phyloP scores from a whole-genome alignment of 768 basidiomycete genomes.

The Tylopilus vinaceipallidus region DNA sequence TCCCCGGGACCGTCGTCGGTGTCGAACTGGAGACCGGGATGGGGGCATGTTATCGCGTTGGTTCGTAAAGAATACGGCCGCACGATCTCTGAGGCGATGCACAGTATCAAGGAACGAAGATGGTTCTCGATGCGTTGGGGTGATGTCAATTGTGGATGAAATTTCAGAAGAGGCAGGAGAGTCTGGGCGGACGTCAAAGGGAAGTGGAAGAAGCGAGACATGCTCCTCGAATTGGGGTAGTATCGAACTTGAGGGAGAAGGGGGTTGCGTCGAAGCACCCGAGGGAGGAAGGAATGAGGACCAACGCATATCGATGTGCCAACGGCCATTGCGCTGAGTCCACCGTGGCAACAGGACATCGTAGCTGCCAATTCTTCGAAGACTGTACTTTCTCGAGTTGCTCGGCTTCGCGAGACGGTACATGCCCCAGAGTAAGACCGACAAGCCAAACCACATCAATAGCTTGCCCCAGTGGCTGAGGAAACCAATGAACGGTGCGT shows the following conservation, averaged over 20 bases:
- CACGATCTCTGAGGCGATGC: constrained; percentile 55
- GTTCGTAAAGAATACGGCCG: constrained; percentile 44
- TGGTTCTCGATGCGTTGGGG: constrained; percentile 37
- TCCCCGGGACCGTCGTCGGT: constrained; percentile 51
- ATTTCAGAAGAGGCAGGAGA: constrained; percentile 56
- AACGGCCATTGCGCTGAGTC: constrained; percentile 66
- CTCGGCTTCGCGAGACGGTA: constrained; percentile 53
- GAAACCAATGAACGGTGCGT: constrained; percentile 96
- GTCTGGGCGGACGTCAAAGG: constrained; percentile 55
- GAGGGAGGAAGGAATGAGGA: constrained; percentile 49
- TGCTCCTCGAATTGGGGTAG: constrained; percentile 49
- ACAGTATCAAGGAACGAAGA: constrained; percentile 51
- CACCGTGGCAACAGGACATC: constrained; percentile 77
- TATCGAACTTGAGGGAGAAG: constrained; percentile 47
- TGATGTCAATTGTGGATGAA: constrained; percentile 41
- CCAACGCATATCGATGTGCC: constrained; percentile 68
- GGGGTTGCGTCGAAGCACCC: constrained; percentile 37
- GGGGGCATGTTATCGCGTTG: constrained; percentile 35
- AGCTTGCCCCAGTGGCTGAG: constrained; percentile 84
- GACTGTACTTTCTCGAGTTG: constrained; percentile 57
- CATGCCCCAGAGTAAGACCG: constrained; percentile 68
- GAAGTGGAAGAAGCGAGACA: constrained; percentile 59
- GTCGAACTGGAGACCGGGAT: constrained; percentile 48
- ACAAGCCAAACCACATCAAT: constrained; percentile 81
- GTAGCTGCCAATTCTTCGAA: constrained; percentile 67